Base-by-base conservation (phyloP, 306 rosid genomes). In the Casuarina glauca region DNA sequence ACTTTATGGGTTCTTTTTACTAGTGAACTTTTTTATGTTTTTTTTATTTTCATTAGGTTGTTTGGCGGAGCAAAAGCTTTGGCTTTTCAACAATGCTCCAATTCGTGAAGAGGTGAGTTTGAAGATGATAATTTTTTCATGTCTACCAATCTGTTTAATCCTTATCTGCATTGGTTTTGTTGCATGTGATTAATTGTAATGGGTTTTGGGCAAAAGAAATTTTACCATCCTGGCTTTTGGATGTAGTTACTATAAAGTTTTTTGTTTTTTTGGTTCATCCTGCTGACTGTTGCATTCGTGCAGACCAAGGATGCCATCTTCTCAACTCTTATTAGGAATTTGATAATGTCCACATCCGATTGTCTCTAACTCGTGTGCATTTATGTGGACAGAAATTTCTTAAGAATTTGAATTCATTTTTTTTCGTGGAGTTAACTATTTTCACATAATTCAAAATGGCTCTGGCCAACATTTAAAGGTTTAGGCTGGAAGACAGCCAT, bases 51-150 rank as follows among this genome's bases (percentile, higher is more conserved):
- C n/a, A 2, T 51, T 77, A 93, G 97, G 87, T 62, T 93, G 82
- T 90, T 89, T 81, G 97, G 90, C 88, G 90, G 96, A 1, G 91
- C 97, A 72, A 93, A 90, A 86, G 96, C 96, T 73, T 85, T 93
- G 88, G 97, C 93, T 57, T 93, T 93, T 20, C 78, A 76, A 82
- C 71, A 90, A 90, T 61, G 89, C 90, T 20, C 96, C 93, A 68
- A 20, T 20, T 20, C 26, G 26, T 2, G 88, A 89, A 60, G 91
- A 89, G 91, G 97, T 93, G 75, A 72, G 80, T 20, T 8, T n/a
- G 19, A 52, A 15, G 36, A 61, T 57, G 32, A 38, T n/a, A 72
- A 58, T 44, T 51, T 20, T 20, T 20, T 78, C 19, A 64, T 10
- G 38, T 70, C 67, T 61, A 32, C 54, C 67, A 19, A 55, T 78